Conservation (phyloP, 257 asterid species). For the Linaria vulgaris region DNA sequence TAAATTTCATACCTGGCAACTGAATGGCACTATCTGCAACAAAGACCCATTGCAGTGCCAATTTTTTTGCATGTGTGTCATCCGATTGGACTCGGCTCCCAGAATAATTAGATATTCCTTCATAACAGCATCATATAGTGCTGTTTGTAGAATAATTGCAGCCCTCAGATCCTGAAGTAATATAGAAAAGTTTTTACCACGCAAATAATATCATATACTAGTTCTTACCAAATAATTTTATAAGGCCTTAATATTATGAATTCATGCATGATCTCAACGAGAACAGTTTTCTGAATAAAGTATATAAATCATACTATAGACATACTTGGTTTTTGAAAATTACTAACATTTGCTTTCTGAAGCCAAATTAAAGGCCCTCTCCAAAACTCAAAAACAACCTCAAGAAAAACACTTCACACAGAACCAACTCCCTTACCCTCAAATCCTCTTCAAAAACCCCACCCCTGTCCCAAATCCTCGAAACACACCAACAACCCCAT, state of each 20-base stretch:
- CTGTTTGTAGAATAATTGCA: constrained; percentile 44
- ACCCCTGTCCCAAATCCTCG: constrained; percentile 69
- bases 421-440: constrained; percentile 56
- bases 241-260: constrained; percentile 5
- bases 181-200: no score
- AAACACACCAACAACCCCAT: constrained; percentile 45
- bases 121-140: constrained; percentile 61
- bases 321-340: constrained; percentile 55
- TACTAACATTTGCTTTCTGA: no score
- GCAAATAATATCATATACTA: constrained; percentile 21
- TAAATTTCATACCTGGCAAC: constrained; percentile 58
- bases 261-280: constrained; percentile 9
- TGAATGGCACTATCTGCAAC: constrained; percentile 60
- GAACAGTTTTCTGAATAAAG: constrained; percentile 10
- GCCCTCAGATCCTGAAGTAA: constrained; percentile 55
- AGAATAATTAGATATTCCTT: constrained; percentile 50
- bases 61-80: constrained; percentile 39
- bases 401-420: constrained; percentile 64
- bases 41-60: constrained; percentile 66
- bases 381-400: constrained; percentile 48
- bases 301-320: constrained; percentile 41
- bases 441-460: constrained; percentile 42
- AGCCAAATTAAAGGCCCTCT: no score
- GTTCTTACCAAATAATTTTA: constrained; percentile 16
- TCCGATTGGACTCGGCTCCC: constrained; percentile 49